Evolutionary conservation across 805 yeast species (phyloP), one percentile per base, ranked within the genome.

Genomic region (Zygotorulaspora sp.): DNA sequence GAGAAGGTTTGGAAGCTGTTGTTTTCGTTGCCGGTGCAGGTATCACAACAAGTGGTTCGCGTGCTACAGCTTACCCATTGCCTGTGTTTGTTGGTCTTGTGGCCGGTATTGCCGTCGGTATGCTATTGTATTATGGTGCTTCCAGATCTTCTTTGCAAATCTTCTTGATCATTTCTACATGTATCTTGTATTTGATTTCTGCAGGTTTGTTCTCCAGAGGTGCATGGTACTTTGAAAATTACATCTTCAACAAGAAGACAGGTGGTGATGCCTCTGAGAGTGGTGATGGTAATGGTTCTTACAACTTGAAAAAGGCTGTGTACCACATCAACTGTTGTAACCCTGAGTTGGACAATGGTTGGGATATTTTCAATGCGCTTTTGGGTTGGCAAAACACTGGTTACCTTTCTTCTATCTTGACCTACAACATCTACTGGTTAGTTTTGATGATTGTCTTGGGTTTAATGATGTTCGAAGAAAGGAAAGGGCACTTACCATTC

Each of bases 321-420:
- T 90, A 96, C 89, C 98, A 90, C 67, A 94, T 90, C 45, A 88
- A 90, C 74, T 90, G 97, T 69, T 90, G 97, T 71, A 88, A 88
- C 66, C 97, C 97, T 31, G 89, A 83, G 63, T 70, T 73, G 42
- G 90, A 83, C 65, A 79, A 81, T 52, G 97, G 97, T 68, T 90
- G 97, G 97, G 96, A 88, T 75, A 80, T 90, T 45, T 90, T 90
- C 74, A 90, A 90, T 58, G 86, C 97, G 18, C 64, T 90, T 40
- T 70, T 90, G 47, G 98, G 97, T 46, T 90, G 98, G 98, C 96
- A 88, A 69, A 90, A 90, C 67, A 77, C 95, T 37, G 97, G 96
- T 43, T 87, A 95, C 49, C 75, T 85, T 60, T 96, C 97, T 40
- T 86, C 96, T 4, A 89, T 90, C 43, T 67, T 90, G 37, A 77